These are phyloP conservation scores for Hymenochaete sp. DNA, from an alignment of 1,284 basidiomycete genomes.

Conservation along the genomic window DNA sequence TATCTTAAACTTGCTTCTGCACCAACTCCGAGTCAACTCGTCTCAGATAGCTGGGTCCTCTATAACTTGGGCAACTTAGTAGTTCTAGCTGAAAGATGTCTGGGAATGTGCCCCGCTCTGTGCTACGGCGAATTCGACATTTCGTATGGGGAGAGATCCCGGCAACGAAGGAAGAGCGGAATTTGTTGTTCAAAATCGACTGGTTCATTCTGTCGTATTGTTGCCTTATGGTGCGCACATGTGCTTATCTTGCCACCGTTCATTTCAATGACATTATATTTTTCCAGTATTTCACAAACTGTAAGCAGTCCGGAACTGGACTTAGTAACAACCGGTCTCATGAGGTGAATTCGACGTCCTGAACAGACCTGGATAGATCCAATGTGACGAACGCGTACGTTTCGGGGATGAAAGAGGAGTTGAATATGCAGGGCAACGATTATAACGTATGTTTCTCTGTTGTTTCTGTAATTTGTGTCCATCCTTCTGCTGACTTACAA, in stretches of 20 bases:
- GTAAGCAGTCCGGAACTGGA: constrained; percentile 24
- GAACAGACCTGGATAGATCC: constrained; percentile 52
- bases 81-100: too few species aligned
- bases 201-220: constrained; percentile 62
- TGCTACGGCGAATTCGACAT: constrained; percentile 13
- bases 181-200: constrained; percentile 49
- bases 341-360: neutral
- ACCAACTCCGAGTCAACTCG: too few species aligned
- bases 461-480: neutral
- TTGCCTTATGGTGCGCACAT: constrained; percentile 51
- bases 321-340: neutral
- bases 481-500: constrained; percentile 7
- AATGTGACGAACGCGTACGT: constrained; percentile 68
- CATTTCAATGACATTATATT: neutral
- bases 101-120: too few species aligned
- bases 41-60: too few species aligned
- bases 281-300: constrained; percentile 55
- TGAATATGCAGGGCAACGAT: constrained; percentile 60
- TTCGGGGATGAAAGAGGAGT: constrained; percentile 75
- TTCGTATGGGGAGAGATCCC: constrained; percentile 30
- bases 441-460: constrained; percentile 42
- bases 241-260: neutral
- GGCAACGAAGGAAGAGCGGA: constrained; percentile 35
- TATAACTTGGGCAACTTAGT: too few species aligned
- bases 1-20: too few species aligned